Base-by-base conservation (phyloP, 345 rosid species). In the Trapa bicornis region DNA sequence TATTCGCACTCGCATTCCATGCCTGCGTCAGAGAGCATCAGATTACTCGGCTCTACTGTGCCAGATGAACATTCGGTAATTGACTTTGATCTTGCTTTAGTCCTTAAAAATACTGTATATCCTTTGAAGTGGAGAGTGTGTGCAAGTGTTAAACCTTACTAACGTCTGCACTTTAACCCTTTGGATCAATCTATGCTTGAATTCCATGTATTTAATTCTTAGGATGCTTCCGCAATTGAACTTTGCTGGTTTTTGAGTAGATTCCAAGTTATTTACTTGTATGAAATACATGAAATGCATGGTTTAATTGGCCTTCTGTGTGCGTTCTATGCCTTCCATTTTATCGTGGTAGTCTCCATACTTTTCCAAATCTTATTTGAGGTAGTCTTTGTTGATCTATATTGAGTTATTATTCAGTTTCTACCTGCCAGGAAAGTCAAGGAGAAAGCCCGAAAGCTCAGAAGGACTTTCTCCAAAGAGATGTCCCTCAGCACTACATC, bases 381-480 rank as follows among this genome's bases (percentile, higher is more conserved):
- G 60, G 37, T 50, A 60, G 37, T 47, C 5, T 54, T 3, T 41
- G 9, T 58, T 65, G 32, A 61, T 58, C 29, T 52, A 16, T 36
- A 14, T 64, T 61, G 33, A 58, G 39, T 56, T 66, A 65, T 43
- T 45, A 15, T 66, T 71, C 84, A 93, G 98, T 90, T 90, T 81
- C 81, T 93, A 74, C 94, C 97, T 0, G 81, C 96, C n/a, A 71
- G 75, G 73, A 87, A 85, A 77, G 94, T 93, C 45, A 78, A 81
- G 74, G 90, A 88, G 70, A 89, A 82, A 78, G 96, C 98, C 6
- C 64, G 60, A 5, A 82, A 67, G 74, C 78, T 93, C 1, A 76
- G 67, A 70, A 76, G 72, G 22, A 75, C 87, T 58, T 42, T 85
- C 42, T 48, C 75, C 3, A 72, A 80, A 69, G 92, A 86, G 74